These are phyloP conservation scores for Acacia crassicarpa DNA, from an alignment of 306 rosid genomes.

Conservation along the genomic window DNA sequence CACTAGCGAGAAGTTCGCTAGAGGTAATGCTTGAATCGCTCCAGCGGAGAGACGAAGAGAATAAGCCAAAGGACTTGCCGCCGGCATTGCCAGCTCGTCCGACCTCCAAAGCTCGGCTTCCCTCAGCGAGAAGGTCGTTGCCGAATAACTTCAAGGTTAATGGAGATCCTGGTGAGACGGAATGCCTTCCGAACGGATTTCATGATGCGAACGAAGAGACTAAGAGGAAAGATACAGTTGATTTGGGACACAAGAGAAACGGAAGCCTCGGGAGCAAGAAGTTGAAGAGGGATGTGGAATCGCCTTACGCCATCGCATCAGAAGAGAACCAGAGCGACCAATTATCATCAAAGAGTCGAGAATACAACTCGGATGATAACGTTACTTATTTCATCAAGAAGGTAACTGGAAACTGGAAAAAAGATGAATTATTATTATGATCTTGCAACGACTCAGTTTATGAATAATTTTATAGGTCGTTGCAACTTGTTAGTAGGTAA, in stretches of 20 bases:
- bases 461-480: constrained; percentile 14
- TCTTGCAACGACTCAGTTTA: neutral
- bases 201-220: constrained; percentile 42
- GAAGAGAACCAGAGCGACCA: constrained; percentile 30
- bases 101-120: constrained; percentile 70
- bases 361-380: constrained; percentile 50
- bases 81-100: constrained; percentile 98
- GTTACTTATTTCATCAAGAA: constrained; percentile 72
- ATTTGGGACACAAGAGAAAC: constrained; percentile 33
- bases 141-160: constrained; percentile 64
- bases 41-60: constrained; percentile 72
- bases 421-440: neutral
- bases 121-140: constrained; percentile 75
- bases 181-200: constrained; percentile 34
- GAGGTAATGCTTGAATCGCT: constrained; percentile 98
- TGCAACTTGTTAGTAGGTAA: neutral
- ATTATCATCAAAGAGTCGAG: constrained; percentile 25
- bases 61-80: constrained; percentile 77
- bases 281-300: constrained; percentile 60
- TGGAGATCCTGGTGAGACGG: constrained; percentile 22
- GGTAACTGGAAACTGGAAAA: constrained; percentile 45
- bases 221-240: constrained; percentile 57
- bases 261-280: constrained; percentile 62
- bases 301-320: constrained; percentile 50
- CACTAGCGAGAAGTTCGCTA: constrained; percentile 78